These are phyloP conservation scores for Apiospora arundinis DNA, from an alignment of 2,329 filamentous ascomycete species.

Conservation along the genomic window DNA sequence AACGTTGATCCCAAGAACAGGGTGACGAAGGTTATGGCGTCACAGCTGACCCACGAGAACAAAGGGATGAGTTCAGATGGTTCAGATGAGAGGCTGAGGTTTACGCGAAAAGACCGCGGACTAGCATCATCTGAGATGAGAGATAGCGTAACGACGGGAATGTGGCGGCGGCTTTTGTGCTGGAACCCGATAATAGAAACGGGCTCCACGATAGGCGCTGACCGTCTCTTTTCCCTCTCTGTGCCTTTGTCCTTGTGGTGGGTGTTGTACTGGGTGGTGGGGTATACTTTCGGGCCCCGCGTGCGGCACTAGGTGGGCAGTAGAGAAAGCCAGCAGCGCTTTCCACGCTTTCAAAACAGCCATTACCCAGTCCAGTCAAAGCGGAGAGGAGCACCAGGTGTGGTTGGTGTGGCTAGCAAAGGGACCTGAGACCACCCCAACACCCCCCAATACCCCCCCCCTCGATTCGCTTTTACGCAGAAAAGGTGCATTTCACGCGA, in stretches of 20 bases:
- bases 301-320: neutral
- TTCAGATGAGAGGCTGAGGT: conserved; percentile 14
- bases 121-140: neutral
- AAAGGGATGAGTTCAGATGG: conserved; percentile 7
- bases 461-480: neutral
- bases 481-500: conserved; percentile 19
- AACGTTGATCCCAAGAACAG: neutral
- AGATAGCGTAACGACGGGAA: neutral
- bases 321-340: neutral
- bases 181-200: neutral
- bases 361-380: conserved; percentile 15
- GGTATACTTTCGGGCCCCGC: neutral
- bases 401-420: conserved; percentile 13
- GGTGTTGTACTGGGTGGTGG: neutral
- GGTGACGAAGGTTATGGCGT: conserved; percentile 22
- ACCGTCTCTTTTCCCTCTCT: conserved; percentile 9
- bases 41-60: conserved; percentile 6
- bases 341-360: neutral
- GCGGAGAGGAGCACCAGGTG: conserved; percentile 1
- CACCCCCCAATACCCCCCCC: too few relatives aligned
- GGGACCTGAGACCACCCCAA: neutral
- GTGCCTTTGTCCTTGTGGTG: neutral
- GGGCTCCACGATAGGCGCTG: conserved; percentile 1
- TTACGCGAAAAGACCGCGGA: conserved; percentile 18
- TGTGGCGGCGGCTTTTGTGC: conserved; percentile 12